phyloP scores from a whole-genome alignment of 2,329 filamentous ascomycete species.

The Volutella citrinella region DNA sequence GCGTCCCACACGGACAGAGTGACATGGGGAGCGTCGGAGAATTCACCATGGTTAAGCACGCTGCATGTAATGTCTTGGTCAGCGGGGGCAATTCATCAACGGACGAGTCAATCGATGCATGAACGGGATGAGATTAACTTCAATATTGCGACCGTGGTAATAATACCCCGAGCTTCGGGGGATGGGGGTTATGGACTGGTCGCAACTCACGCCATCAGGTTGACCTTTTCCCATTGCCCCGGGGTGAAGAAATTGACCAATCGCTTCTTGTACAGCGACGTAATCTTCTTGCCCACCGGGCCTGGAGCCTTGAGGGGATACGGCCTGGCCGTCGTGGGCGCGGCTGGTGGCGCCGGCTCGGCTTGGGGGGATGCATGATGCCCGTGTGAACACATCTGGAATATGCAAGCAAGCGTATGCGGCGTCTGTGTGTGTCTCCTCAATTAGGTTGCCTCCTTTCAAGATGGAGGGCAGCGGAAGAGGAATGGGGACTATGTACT shows the following conservation, averaged over 20 bases:
- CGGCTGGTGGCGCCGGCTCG: background rate
- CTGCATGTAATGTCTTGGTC: too few species aligned
- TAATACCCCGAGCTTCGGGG: too few species aligned
- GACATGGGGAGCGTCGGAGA: constrained; percentile 70
- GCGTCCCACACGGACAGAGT: constrained; percentile 85
- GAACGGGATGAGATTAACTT: background rate
- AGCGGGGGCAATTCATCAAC: constrained; percentile 1
- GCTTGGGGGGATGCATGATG: background rate
- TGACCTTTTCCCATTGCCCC: constrained; percentile 21
- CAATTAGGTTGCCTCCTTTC: too few species aligned
- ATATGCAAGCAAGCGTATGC: too few species aligned
- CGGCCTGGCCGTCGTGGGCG: background rate
- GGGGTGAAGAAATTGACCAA: constrained; percentile 17
- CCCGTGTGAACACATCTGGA: constrained; percentile 8
- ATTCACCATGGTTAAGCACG: constrained; percentile 33
- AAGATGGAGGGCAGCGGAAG: too few species aligned
- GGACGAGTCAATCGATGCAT: too few species aligned
- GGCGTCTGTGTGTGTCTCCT: too few species aligned
- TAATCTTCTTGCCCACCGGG: constrained; percentile 8
- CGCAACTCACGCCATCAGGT: constrained; percentile 13
- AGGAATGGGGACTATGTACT: too few species aligned
- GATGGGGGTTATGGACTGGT: too few species aligned
- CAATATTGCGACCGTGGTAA: background rate
- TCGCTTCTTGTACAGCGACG: constrained; percentile 14
- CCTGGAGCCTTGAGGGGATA: constrained; percentile 4